Base-by-base conservation (phyloP, 768 basidiomycete genomes). In the Pleurotus pulmonarius region DNA sequence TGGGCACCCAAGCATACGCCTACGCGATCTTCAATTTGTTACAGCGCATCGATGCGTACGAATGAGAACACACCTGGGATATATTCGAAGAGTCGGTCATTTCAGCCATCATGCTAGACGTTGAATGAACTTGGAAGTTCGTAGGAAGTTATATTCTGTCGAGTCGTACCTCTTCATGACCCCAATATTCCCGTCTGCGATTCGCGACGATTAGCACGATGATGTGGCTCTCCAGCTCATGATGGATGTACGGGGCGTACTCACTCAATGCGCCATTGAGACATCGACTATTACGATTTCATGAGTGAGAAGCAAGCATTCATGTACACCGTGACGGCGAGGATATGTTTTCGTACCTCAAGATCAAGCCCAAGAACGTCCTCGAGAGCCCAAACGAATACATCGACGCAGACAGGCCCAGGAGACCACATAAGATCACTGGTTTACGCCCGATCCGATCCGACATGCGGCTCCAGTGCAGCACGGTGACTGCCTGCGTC, bases 81-180 rank as follows among this genome's bases (percentile, higher is more conserved):
- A 90, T 74, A 65, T 88, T 89, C 0, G 85, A 82, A 0, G 80
- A 70, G 61, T 91, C 88, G 0, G 88, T 88, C 59, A 91, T 76
- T 65, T 91, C 89, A 5, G 79, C 82, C 69, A 88, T 75, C 34
- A 40, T 51, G 45, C 41, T 43, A 3, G 20, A 34, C 9, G 7
- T 34, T 43, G 20, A 5, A 20, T n/a, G 20, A n/a, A 16, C n/a
- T 15, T 1, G 5, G 12, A 43, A 11, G n/a, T 43, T 20, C 41
- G n/a, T n/a, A n/a, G n/a, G n/a, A n/a, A n/a, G n/a, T n/a, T n/a
- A n/a, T n/a, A n/a, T n/a, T n/a, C n/a, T n/a, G n/a, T n/a, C n/a
- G n/a, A n/a, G n/a, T n/a, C n/a, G n/a, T n/a, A n/a, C n/a, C n/a
- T 77, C 65, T 88, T 90, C 46, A 88, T 80, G 3, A 90, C 82